Base-by-base conservation (phyloP, 2,329 filamentous ascomycete species). In the Apiospora aurea region DNA sequence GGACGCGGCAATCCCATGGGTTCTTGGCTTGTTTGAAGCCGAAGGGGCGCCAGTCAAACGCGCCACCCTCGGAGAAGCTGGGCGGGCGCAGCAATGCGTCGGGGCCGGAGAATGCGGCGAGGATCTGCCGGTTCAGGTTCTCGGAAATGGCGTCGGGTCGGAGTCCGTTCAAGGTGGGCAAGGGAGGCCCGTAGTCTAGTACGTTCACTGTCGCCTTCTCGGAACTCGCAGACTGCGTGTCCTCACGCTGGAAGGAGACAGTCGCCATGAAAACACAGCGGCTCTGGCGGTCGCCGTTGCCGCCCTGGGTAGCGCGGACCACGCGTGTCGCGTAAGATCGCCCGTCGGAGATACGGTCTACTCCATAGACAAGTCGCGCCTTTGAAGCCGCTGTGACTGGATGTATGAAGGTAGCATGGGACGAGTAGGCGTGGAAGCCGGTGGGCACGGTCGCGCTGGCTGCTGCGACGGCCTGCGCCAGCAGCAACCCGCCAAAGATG, bases 401-500 rank as follows among this genome's bases (percentile, higher is more conserved):
- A 10, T 34, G 51, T 0, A 71, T 24, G 49, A 72, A 72, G 14
- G 24, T 51, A 2, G 69, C 67, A 43, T 72, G 71, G 11, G 69
- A 49, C 6, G 64, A 61, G 34, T 72, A 51, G 29, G 67, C 69
- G 21, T 72, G 38, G n/a, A 49, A 72, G 14, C 7, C 6, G 7
- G 26, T 38, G 18, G 64, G 49, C 1, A 71, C 69, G 1, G 71
- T 72, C 51, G 67, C 61, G 21, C 70, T 43, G 34, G 71, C 71
- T 2, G 71, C 71, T 18, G 69, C 26, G 18, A 72, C 44, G 18
- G 69, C 57, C 24, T 72, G 71, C 24, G 47, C 69, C 0, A 72
- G 24, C 21, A 72, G 49, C 29, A 68, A 67, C 24, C 71, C 71
- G 41, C 71, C 71, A 61, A 70, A 72, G 26, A 72, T 64, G 61